Percentiles rank a stretch among this genome's conserved stretches.
Evolutionary conservation across 2,329 filamentous ascomycete genomes (phyloP).

Genomic region (Alternaria brassicae): DNA sequence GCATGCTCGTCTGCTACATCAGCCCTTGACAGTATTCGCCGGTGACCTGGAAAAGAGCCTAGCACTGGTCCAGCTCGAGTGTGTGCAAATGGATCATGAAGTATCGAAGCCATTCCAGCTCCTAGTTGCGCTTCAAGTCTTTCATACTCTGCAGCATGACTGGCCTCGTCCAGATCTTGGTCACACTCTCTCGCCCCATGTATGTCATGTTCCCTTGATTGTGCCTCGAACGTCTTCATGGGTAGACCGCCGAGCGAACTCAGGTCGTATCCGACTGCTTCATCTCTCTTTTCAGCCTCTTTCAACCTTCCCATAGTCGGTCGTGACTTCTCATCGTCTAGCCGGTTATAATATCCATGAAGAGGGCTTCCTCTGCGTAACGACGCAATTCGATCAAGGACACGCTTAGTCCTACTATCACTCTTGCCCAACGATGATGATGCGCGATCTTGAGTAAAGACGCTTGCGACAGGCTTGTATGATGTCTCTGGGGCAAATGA

Average conservation of each 20-base stretch:
- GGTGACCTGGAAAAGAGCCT: constrained; percentile 27
- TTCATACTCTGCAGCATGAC: constrained; percentile 47
- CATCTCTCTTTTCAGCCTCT: constrained; percentile 42
- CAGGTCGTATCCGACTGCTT: constrained; percentile 38
- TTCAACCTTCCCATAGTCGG: constrained; percentile 19
- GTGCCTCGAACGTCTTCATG: constrained; percentile 34
- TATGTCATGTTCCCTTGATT: constrained; percentile 15
- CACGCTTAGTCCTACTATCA: constrained; percentile 35
- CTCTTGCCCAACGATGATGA: constrained; percentile 27
- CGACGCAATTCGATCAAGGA: constrained; percentile 43
- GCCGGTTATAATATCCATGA: constrained; percentile 37
- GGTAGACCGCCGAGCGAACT: constrained; percentile 39
- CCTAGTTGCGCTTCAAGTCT: constrained; percentile 47
- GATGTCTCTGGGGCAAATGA: constrained; percentile 40
- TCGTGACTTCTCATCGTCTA: constrained; percentile 43
- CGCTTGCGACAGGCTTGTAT: constrained; percentile 34
- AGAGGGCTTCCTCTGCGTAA: constrained; percentile 29
- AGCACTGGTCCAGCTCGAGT: constrained; percentile 19
- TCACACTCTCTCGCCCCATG: constrained; percentile 28
- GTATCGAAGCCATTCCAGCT: constrained; percentile 45
- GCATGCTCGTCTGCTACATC: constrained; percentile 28
- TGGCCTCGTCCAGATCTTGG: constrained; percentile 38
- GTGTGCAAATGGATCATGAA: constrained; percentile 46
- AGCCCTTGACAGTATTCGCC: constrained; percentile 27
- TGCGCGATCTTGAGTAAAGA: constrained; percentile 27